Evolutionary conservation across 352 stramenopile species (phyloP), one percentile per base, ranked within the genome.

Genomic region (Phytophthora foliorum): DNA sequence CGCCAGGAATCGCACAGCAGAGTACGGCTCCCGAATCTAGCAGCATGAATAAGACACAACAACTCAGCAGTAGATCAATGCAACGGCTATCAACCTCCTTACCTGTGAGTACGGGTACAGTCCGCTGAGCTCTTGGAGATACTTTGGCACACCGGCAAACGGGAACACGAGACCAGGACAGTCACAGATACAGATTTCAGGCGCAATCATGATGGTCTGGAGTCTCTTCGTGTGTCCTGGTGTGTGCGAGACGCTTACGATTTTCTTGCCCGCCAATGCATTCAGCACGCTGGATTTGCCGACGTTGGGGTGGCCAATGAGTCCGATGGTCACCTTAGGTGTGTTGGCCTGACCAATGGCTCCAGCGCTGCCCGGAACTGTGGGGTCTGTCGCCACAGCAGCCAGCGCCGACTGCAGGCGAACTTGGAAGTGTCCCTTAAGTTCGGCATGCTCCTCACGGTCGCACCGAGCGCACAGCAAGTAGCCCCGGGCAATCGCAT

Each of bases 291-390:
- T 96, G 19, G 86, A 95, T 63, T 97, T 97, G 58, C 89, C 89
- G n/a, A 95, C 88, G 62, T 97, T 97, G 29, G 88, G 89, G 51
- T 97, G 87, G 11, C 90, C 91, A 34, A 96, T 93, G n/a, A 97
- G 74, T 42, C 91, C 91, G 39, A 96, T 92, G 9, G 82, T 96
- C 32, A 93, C 74, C 32, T 82, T 87, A 5, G 75, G 75, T 8
- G 83, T 88, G 13, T 72, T 72, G 29, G 82, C 84, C n/a, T 79
- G 63, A 17, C 59, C 67, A 46, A 77, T 66, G 17, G 75, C 67
- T 51, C 46, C 57, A 38, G 31, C 58, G 27, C 62, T 80, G 17
- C 75, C 68, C 16, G 57, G 25, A 7, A 74, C 57, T 2, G 67
- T 46, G 5, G 70, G 57, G n/a, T 81, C 68, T 3, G 59, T 74